Conservation (phyloP, 1,139 yeast species). For the Debaryomyces robertsiae region DNA sequence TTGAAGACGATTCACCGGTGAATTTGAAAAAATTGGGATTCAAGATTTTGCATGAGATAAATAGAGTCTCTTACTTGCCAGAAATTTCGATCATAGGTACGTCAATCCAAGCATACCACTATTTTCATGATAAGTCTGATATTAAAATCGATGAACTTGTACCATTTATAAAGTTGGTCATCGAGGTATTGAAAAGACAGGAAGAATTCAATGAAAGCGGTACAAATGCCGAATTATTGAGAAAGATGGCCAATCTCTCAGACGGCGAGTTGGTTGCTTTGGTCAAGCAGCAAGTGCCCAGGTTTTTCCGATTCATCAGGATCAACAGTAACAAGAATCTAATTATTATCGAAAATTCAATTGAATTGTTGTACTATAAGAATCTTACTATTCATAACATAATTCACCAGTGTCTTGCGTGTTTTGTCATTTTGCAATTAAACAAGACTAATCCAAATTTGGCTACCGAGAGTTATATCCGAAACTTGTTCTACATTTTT, state of each 20-base stretch:
- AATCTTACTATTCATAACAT: conserved; percentile 45
- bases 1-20: conserved; percentile 16
- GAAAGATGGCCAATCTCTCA: conserved; percentile 14
- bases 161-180: conserved; percentile 31
- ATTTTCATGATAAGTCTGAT: conserved; percentile 20
- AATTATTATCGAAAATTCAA: conserved; percentile 35
- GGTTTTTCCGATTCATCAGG: conserved; percentile 38
- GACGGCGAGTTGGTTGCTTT: conserved; percentile 24
- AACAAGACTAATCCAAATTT: conserved; percentile 16
- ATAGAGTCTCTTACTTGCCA: conserved; percentile 39
- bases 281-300: conserved; percentile 32
- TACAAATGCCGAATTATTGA: conserved; percentile 26
- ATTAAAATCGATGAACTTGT: conserved; percentile 30
- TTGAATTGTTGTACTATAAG: conserved; percentile 49
- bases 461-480: conserved; percentile 24
- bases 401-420: conserved; percentile 39
- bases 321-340: conserved; percentile 31
- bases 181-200: conserved; percentile 27
- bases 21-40: conserved; percentile 48
- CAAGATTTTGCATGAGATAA: conserved; percentile 43
- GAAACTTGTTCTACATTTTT: conserved; percentile 35
- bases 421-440: conserved; percentile 30
- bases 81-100: conserved; percentile 44
- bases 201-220: conserved; percentile 17
- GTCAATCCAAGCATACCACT: conserved; percentile 37